Evolutionary conservation across 345 rosid genomes (phyloP), one percentile per base, ranked within the genome.

Genomic region (Bretschneidera sinensis): DNA sequence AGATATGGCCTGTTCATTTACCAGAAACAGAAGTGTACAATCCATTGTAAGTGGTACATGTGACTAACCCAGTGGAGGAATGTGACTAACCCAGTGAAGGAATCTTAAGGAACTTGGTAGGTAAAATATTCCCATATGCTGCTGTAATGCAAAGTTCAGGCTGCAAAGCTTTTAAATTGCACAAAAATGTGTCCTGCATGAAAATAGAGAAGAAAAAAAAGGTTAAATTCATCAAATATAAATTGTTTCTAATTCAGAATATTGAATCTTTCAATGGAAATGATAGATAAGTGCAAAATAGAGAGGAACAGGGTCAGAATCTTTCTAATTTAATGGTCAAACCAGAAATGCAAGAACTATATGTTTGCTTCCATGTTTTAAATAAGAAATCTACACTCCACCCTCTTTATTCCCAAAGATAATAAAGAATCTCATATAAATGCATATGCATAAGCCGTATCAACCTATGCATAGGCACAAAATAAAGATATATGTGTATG

Each of bases 141-240:
- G 96, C 92, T n/a, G 95, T 90, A 55, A 90, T 57, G 72, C 99
- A 94, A 74, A 94, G 86, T 66, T 90, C 89, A 33, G 99, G 96
- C 71, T 77, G 90, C 87, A 90, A 78, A 50, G 77, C 89, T 74
- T 74, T 80, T 69, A 90, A 75, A 78, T 49, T 66, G 59, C 80
- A 74, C 64, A 94, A 76, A 71, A 90, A 94, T 2, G 72, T 28
- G 43, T 84, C 97, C 99, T 94, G 71, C 79, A 63, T 15, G 20
- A 39, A 39, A 39, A 11, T 11, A 39, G n/a, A 7, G 45, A 13
- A 11, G 45, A 39, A 59, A 24, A 47, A 23, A n/a, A n/a, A n/a
- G n/a, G n/a, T n/a, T n/a, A n/a, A n/a, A n/a, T n/a, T n/a, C n/a
- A n/a, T n/a, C n/a, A n/a, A n/a, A n/a, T n/a, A n/a, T n/a, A n/a